A percentile compares a stretch with the other conserved stretches of the same genome.
Evolutionary conservation across 495 filamentous ascomycete genomes (phyloP).

Genomic region (Halenospora varia): DNA sequence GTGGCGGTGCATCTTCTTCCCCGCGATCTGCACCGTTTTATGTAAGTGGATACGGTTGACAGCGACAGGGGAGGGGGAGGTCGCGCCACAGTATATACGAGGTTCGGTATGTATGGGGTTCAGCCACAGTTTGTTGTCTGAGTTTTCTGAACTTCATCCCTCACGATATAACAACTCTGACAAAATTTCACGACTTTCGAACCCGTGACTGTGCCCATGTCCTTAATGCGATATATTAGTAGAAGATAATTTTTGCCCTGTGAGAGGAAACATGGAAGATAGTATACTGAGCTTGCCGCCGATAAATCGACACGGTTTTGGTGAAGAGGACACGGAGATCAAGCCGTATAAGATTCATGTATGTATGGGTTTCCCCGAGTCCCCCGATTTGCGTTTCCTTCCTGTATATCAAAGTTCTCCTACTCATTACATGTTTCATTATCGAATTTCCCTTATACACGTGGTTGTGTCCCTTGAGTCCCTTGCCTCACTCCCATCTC

Average conservation of each 20-base stretch:
- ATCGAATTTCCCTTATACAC: too few relatives aligned
- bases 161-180: too few relatives aligned
- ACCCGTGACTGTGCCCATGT: too few relatives aligned
- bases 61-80: too few relatives aligned
- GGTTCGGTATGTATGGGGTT: too few relatives aligned
- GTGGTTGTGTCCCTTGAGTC: too few relatives aligned
- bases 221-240: too few relatives aligned
- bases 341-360: constrained; percentile 35
- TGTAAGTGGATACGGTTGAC: too few relatives aligned
- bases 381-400: neutral
- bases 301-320: constrained; percentile 7
- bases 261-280: neutral
- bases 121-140: neutral
- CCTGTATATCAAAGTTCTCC: neutral
- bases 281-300: neutral
- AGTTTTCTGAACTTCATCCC: neutral
- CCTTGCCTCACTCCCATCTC: too few relatives aligned
- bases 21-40: too few relatives aligned
- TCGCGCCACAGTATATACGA: neutral
- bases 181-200: too few relatives aligned
- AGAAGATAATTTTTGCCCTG: neutral
- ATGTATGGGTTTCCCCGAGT: neutral
- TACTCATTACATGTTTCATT: neutral
- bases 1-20: too few relatives aligned
- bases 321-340: constrained; percentile 30